Evolutionary conservation across 148 eudicot genomes (phyloP).

Genomic region (Heliamphora exappendiculata): DNA sequence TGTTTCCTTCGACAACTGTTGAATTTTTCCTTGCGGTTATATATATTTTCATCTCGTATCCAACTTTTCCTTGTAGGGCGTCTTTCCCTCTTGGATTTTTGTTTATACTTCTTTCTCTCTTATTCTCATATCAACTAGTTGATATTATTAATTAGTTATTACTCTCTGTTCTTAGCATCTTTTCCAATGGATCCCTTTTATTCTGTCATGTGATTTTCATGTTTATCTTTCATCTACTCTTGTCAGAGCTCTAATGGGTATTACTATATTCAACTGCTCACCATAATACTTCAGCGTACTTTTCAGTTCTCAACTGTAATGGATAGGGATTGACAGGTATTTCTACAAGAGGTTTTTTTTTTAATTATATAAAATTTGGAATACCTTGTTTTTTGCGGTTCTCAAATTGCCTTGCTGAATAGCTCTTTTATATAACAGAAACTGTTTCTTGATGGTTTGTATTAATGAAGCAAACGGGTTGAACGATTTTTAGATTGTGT

Average conservation of each 20-base stretch:
- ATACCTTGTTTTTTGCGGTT: too few relatives aligned
- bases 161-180: neutral
- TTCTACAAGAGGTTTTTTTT: neutral
- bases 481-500: neutral
- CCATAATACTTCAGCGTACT: neutral
- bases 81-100: conserved; percentile 9
- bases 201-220: conserved; percentile 20
- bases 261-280: conserved; percentile 5
- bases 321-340: neutral
- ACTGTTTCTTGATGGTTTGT: neutral
- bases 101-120: neutral
- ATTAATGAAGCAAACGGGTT: neutral
- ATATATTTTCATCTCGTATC: neutral
- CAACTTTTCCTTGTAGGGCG: conserved; percentile 8
- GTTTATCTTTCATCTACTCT: conserved; percentile 5
- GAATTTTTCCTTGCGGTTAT: neutral
- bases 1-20: neutral
- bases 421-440: too few relatives aligned
- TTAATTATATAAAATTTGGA: too few relatives aligned
- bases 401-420: too few relatives aligned
- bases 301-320: neutral
- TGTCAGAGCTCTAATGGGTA: conserved; percentile 4
- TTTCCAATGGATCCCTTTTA: conserved; percentile 1
- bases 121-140: neutral
- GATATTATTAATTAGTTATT: conserved; percentile 13